Evolutionary conservation across 2,329 filamentous ascomycete species (phyloP).

Genomic region (Mollisiaceae sp.): DNA sequence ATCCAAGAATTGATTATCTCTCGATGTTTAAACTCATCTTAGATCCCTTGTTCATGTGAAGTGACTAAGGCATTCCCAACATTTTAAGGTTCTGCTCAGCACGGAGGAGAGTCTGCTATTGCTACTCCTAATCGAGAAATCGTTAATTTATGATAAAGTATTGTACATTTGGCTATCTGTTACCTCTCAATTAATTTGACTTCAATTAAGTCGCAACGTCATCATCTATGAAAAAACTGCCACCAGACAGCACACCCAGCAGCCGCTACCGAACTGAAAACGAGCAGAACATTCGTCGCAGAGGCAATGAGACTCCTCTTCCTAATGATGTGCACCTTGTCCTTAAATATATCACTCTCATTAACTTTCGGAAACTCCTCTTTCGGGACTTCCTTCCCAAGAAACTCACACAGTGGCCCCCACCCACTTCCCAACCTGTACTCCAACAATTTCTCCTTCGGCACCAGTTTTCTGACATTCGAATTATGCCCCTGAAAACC

Average conservation of each 20-base stretch:
- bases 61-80: neutral
- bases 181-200: too few species aligned
- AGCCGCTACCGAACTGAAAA: neutral
- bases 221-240: neutral
- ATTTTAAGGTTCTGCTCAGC: too few species aligned
- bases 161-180: too few species aligned
- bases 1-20: neutral
- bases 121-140: too few species aligned
- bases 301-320: neutral
- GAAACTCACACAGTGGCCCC: slow-evolving; percentile 31
- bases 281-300: neutral
- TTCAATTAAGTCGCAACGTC: too few species aligned
- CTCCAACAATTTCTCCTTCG: slow-evolving; percentile 26
- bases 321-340: neutral
- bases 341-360: slow-evolving; percentile 4
- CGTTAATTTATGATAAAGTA: too few species aligned
- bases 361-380: slow-evolving; percentile 7
- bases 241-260: neutral
- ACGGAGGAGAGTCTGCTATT: too few species aligned
- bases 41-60: neutral
- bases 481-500: slow-evolving; percentile 18
- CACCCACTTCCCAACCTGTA: slow-evolving; percentile 29
- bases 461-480: slow-evolving; percentile 22
- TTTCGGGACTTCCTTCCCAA: neutral
- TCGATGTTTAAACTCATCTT: neutral